Evolutionary conservation across 208 protist genomes (phyloP).

Genomic region (Crithidia expoeki): DNA sequence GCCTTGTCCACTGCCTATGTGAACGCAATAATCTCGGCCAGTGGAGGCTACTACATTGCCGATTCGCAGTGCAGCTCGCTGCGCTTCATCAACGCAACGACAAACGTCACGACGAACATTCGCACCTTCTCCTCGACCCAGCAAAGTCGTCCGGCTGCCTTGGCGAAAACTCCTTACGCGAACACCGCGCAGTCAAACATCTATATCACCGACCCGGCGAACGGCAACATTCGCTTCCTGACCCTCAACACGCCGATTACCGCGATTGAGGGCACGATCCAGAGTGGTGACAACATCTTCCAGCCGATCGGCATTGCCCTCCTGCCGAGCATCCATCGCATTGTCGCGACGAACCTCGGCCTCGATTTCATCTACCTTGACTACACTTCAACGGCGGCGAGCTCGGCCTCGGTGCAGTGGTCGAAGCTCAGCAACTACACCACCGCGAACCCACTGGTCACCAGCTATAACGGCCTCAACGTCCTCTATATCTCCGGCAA

Average conservation of each 20-base stretch:
- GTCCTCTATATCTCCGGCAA: conserved; percentile 20
- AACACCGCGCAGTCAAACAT: conserved; percentile 18
- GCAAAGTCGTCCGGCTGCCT: conserved; percentile 2
- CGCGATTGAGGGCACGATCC: conserved; percentile 3
- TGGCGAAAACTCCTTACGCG: conserved; percentile 18
- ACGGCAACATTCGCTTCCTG: conserved; percentile 19
- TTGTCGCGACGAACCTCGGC: conserved; percentile 11
- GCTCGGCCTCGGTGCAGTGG: conserved; percentile 9
- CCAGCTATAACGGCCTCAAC: conserved; percentile 16
- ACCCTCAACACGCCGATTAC: conserved; percentile 17
- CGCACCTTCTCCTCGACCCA: background rate
- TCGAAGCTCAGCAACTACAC: conserved; percentile 9
- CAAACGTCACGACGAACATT: conserved; percentile 33
- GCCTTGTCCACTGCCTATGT: conserved; percentile 9
- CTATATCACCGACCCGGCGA: conserved; percentile 15
- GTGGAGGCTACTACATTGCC: conserved; percentile 41
- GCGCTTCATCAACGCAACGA: conserved; percentile 42
- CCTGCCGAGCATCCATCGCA: conserved; percentile 11
- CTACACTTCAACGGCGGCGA: conserved; percentile 1
- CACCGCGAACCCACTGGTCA: conserved; percentile 1
- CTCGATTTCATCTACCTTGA: conserved; percentile 13
- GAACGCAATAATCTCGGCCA: conserved; percentile 33
- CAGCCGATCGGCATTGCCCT: conserved; percentile 15
- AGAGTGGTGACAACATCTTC: conserved; percentile 19
- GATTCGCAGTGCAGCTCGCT: conserved; percentile 66